Evolutionary conservation across 257 asterid species (phyloP), one percentile per base, ranked within the genome.

Genomic region (Nicotiana attenuata): DNA sequence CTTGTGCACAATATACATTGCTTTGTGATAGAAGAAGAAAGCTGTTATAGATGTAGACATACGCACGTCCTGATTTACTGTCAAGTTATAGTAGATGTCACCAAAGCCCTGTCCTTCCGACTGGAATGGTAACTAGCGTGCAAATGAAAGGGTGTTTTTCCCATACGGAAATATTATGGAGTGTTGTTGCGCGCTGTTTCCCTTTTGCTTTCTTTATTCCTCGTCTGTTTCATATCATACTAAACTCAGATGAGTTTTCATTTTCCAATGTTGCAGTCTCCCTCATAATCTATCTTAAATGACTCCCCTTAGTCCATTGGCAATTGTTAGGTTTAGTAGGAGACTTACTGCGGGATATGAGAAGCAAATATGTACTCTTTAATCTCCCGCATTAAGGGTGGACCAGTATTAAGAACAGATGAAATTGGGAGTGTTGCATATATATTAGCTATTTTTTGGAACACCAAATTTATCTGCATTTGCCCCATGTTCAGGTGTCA

Each of bases 401-500:
- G 41, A n/a, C 20, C n/a, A 26, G 5, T 55, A 14, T 55, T 55
- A 55, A 15, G 60, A 55, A 55, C 20, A 38, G 60, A 55, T 15
- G 20, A 55, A 55, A 55, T 16, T 5, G 61, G 10, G n/a, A 69
- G 57, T 41, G n/a, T 41, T 6, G 13, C 78, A 5, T 45, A 41
- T 20, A 7, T 14, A 3, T 71, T 50, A 50, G 16, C 61, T 73
- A 24, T 20, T 50, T 15, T 0, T 1, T 73, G 45, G 79, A 73
- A 8, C 24, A 24, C 61, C 19, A 80, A 19, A 28, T 65, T 80
- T 22, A 55, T 52, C 31, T 52, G 47, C 28, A 76, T 35, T 47
- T 68, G 66, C 56, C 76, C 79, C 7, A 14, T 69, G 11, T 55
- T 56, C 80, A 94, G 98, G 99, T 96, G 85, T 96, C 98, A 0